Evolutionary conservation across 768 basidiomycete species (phyloP), one percentile per base, ranked within the genome.

Genomic region (Phallus indusiatus): DNA sequence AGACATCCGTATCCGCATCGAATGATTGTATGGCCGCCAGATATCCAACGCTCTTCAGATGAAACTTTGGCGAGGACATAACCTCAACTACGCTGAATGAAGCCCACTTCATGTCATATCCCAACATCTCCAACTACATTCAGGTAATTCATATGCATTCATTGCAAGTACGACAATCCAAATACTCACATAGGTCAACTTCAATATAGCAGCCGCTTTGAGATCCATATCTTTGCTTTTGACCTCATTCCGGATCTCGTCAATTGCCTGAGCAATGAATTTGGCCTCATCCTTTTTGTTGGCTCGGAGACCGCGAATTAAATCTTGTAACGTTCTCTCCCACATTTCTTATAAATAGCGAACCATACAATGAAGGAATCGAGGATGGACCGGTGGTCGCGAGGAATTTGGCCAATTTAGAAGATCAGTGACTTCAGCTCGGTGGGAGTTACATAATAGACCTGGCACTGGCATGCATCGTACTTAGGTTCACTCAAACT

Each of bases 61-160:
- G 94, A 64, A 86, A 82, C 68, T 86, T 86, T 4, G 88, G 76
- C 3, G 93, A 94, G 37, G 93, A 93, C 96, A 99, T 99, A 70
- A 95, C 93, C 69, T 99, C 96, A 6, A 98, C 86, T 55, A 99
- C 88, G 70, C 95, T 85, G 67, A 99, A 99, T 8, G 96, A 90
- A 49, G 94, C 94, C 84, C 93, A 96, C 60, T 83, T 82, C 84
- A 89, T 96, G 74, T 88, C 93, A 68, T 87, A 93, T 55, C 86
- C 96, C 55, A 99, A 74, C 96, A 99, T 98, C 70, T 98, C 92
- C 63, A 99, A 84, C 95, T 98, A 67, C n/a, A 56, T 14, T 60
- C 61, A 61, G n/a, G 60, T 33, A 35, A 21, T 36, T 61, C 36
- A 33, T 9, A 61, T 66, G 56, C 64, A 60, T 53, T 21, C 37